Evolutionary conservation across 129 eudicot genomes (phyloP).

Genomic region (Artemisia tridentata): DNA sequence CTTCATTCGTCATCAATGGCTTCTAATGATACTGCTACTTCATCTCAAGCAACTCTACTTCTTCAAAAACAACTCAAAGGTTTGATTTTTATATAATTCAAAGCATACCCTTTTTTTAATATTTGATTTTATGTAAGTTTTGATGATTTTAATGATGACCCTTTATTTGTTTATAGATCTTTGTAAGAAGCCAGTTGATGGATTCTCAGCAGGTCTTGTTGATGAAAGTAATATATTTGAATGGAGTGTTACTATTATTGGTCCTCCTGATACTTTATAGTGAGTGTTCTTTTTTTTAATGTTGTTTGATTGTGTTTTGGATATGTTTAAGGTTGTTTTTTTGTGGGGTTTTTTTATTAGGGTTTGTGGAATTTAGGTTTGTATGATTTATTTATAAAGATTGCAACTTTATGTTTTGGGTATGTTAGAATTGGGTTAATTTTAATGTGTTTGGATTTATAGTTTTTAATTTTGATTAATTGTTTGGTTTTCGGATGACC

Average conservation of each 20-base stretch:
- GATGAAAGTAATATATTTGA: slow-evolving; percentile 80
- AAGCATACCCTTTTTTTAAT: neutral
- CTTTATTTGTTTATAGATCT: slow-evolving; percentile 55
- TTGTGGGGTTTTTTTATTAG: slow-evolving; percentile 20
- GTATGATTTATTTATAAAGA: neutral
- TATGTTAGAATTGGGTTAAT: neutral
- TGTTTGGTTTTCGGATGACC: too few relatives aligned
- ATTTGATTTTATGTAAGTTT: neutral
- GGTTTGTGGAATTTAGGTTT: slow-evolving; percentile 11
- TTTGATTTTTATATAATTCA: slow-evolving; percentile 22
- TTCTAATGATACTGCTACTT: slow-evolving; percentile 14
- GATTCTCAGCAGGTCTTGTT: slow-evolving; percentile 85
- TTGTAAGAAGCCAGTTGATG: slow-evolving; percentile 89
- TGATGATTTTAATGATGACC: slow-evolving; percentile 24
- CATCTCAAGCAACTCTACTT: slow-evolving; percentile 88
- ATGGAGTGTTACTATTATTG: slow-evolving; percentile 86
- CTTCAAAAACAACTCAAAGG: slow-evolving; percentile 92
- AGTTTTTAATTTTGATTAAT: neutral
- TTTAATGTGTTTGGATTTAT: neutral
- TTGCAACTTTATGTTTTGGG: neutral
- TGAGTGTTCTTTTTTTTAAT: slow-evolving; percentile 29
- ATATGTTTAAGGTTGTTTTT: slow-evolving; percentile 5
- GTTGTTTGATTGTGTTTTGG: neutral
- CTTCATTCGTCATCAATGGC: slow-evolving; percentile 49
- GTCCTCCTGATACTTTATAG: slow-evolving; percentile 92